A percentile compares a stretch with the other conserved stretches of the same genome.
phyloP scores from a whole-genome alignment of 768 basidiomycete species.

The Pleurotus djamor region DNA sequence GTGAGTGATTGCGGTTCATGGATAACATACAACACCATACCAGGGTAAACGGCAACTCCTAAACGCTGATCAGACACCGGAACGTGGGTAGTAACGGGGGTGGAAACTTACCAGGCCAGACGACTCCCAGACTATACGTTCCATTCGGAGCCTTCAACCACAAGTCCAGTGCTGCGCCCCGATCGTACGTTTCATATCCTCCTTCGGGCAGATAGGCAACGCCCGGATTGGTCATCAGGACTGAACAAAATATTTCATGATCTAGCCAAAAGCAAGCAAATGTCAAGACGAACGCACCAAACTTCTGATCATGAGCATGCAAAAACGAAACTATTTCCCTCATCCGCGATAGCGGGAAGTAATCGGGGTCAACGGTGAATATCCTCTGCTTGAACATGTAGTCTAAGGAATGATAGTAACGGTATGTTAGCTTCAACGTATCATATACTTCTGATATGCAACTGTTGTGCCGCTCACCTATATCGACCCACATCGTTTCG shows the following conservation, averaged over 20 bases:
- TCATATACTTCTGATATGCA: background rate
- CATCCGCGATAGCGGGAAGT: conserved; percentile 63
- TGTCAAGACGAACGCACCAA: conserved; percentile 31
- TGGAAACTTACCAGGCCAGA: conserved; percentile 55
- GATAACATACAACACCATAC: conserved; percentile 19
- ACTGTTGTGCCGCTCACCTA: conserved; percentile 34
- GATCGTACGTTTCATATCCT: conserved; percentile 51
- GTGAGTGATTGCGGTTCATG: background rate
- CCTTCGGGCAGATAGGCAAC: conserved; percentile 48
- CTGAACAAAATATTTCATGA: conserved; percentile 25
- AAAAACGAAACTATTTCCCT: conserved; percentile 64
- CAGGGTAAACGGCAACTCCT: conserved; percentile 59
- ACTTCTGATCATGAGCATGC: conserved; percentile 58
- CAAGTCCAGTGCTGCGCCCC: conserved; percentile 49
- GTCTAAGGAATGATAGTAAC: conserved; percentile 30
- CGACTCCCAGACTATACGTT: conserved; percentile 53
- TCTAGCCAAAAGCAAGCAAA: background rate
- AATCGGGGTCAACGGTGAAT: conserved; percentile 67
- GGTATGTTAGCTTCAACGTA: background rate
- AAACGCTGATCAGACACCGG: background rate
- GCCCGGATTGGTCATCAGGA: conserved; percentile 76
- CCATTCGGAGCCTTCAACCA: conserved; percentile 67
- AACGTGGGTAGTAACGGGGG: background rate
- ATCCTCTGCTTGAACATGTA: conserved; percentile 69
- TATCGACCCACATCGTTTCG: conserved; percentile 82